Evolutionary conservation across 176 grass and related monocot genomes (phyloP), one percentile per base, ranked within the genome.

Genomic region (Rhynchospora pubera): DNA sequence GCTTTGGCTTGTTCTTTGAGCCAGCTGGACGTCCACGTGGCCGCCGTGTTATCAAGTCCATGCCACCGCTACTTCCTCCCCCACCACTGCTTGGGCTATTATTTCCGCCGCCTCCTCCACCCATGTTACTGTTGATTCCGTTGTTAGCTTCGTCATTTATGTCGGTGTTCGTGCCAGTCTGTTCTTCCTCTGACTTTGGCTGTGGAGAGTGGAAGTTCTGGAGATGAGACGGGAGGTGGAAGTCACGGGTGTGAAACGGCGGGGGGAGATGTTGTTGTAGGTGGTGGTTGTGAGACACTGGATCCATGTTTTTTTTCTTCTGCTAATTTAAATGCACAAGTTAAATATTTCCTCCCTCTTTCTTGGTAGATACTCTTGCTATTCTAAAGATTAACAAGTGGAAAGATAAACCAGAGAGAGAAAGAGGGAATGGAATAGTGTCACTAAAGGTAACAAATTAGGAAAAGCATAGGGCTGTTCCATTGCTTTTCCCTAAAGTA

Each of bases 1-100:
- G 92, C 85, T 94, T 94, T 6, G 89, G 87, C 77, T 91, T 94
- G 85, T 94, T 94, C 93, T 92, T 92, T 15, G 90, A 95, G 4
- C 93, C 93, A 10, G 93, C 84, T 18, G 90, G 90, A 3, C 93
- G 86, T 2, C 93, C 93, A 57, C 79, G 87, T 51, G 90, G 90
- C 12, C 88, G 85, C 53, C 86, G 90, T 39, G 77, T 63, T 28
- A 85, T 85, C 76, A 79, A 65, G 32, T 86, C 76, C 70, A 14
- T 65, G n/a, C 89, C 93, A 7, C 90, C 85, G 1, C 88, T 83
- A 12, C 88, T 89, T 0, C 75, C 42, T 42, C 84, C 85, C 19
- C 83, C 81, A 12, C 85, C 86, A 3, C 70, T 64, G 79, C 75
- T 34, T 30, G 84, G 16, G 73, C 81, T 59, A 34, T 83, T 88